A percentile compares a stretch with the other conserved stretches of the same genome.
Conservation (phyloP, 2,329 filamentous ascomycete genomes). For the Colletotrichum euphorbiae region DNA sequence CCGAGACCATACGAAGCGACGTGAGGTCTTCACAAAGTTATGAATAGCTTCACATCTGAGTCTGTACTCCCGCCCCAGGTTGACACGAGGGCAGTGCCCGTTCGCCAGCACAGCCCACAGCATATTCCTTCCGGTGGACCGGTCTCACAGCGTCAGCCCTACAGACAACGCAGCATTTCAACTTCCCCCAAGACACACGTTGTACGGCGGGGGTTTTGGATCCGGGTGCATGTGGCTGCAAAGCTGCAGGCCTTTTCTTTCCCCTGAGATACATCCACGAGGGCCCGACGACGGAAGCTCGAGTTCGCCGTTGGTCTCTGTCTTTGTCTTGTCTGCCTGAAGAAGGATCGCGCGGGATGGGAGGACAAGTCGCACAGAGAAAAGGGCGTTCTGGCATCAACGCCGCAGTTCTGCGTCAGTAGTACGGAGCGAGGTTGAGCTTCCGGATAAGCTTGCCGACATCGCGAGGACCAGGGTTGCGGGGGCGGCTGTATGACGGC, state of each 20-base stretch:
- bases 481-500: conserved; percentile 1
- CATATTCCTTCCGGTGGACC: neutral
- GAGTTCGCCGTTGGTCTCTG: neutral
- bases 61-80: neutral
- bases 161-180: neutral
- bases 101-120: neutral
- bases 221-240: neutral
- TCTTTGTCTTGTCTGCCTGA: neutral
- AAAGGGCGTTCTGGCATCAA: neutral
- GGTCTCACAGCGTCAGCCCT: conserved; percentile 23
- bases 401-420: conserved; percentile 4
- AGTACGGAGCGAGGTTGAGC: too few relatives aligned
- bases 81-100: neutral
- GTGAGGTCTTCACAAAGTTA: neutral
- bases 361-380: neutral
- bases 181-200: neutral
- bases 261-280: too few relatives aligned
- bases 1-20: neutral
- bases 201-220: neutral
- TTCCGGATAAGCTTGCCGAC: neutral
- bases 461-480: neutral
- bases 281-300: too few relatives aligned
- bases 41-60: neutral
- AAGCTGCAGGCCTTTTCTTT: neutral
- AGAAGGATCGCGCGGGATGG: conserved; percentile 1